Percentiles rank a stretch among this genome's conserved stretches.
Evolutionary conservation across 1,284 basidiomycete species (phyloP).

Genomic region (Sporisorium graminicola): DNA sequence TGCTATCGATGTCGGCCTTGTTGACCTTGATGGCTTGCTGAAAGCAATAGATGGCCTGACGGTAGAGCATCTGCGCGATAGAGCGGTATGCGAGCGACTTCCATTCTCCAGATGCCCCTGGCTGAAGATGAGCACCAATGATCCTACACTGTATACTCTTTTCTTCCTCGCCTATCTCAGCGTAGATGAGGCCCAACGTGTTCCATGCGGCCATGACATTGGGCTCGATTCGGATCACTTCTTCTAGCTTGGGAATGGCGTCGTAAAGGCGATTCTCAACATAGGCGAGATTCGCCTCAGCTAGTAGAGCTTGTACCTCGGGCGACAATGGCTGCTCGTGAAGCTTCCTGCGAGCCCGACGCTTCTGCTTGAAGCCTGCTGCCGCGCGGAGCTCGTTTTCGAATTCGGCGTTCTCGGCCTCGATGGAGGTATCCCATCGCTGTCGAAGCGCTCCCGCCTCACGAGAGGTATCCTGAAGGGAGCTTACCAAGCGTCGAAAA

Average conservation of each 20-base stretch:
- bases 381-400: constrained; percentile 62
- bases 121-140: constrained; percentile 87
- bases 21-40: constrained; percentile 84
- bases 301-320: constrained; percentile 84
- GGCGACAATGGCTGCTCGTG: constrained; percentile 75
- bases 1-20: constrained; percentile 82
- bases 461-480: constrained; percentile 52
- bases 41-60: constrained; percentile 93
- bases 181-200: constrained; percentile 83
- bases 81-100: constrained; percentile 75
- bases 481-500: constrained; percentile 52
- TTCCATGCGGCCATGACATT: constrained; percentile 86
- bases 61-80: constrained; percentile 79
- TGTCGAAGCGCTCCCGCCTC: constrained; percentile 38
- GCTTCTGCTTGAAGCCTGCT: constrained; percentile 54
- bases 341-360: constrained; percentile 22
- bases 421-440: constrained; percentile 60
- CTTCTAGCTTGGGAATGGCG: constrained; percentile 84
- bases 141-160: constrained; percentile 86
- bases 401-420: constrained; percentile 60
- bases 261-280: constrained; percentile 79
- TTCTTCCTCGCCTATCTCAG: constrained; percentile 77
- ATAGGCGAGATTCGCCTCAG: constrained; percentile 88
- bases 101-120: constrained; percentile 86
- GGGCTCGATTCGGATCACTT: constrained; percentile 93